Evolutionary conservation across 2,329 filamentous ascomycete genomes (phyloP).

Genomic region (Raffaelea deltoideospora): DNA sequence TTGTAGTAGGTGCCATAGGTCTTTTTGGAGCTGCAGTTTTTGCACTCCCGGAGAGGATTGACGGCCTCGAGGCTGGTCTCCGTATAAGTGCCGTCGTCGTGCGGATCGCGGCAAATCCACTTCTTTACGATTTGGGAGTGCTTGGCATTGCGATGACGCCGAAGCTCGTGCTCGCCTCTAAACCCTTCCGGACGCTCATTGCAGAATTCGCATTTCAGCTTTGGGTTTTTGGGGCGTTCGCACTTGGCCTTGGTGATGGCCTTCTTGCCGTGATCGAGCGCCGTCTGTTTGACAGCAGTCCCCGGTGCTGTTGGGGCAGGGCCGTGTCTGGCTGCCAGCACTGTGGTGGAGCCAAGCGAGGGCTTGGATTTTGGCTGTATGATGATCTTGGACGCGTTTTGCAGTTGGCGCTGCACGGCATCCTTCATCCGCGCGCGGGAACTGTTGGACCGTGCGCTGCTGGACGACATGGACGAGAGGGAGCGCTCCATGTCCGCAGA

Average conservation of each 20-base stretch:
- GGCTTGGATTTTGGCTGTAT: background rate
- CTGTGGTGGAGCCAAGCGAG: too few species aligned
- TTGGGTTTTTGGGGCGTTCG: constrained; percentile 52
- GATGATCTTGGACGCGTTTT: constrained; percentile 16
- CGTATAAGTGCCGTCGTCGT: constrained; percentile 19
- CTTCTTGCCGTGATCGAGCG: constrained; percentile 22
- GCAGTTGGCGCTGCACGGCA: constrained; percentile 28
- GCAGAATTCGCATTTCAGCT: constrained; percentile 57
- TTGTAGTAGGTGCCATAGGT: constrained; percentile 89
- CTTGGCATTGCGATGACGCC: constrained; percentile 48
- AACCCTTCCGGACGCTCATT: constrained; percentile 63
- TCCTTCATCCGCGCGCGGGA: constrained; percentile 33
- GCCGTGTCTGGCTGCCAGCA: constrained; percentile 6
- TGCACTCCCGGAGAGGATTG: constrained; percentile 63
- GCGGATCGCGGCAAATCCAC: constrained; percentile 42
- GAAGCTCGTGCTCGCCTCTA: constrained; percentile 71
- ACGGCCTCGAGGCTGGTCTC: constrained; percentile 34
- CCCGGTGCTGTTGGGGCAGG: constrained; percentile 3
- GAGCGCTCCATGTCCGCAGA: constrained; percentile 26
- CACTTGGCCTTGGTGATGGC: constrained; percentile 28
- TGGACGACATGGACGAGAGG: constrained; percentile 30
- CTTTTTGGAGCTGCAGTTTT: constrained; percentile 63
- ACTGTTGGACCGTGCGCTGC: constrained; percentile 28
- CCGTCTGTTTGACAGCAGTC: constrained; percentile 2
- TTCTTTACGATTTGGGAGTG: constrained; percentile 44